Evolutionary conservation across 192 early-diverging fungal genomes (phyloP), one percentile per base, ranked within the genome.

Genomic region (Podila minutissima): DNA sequence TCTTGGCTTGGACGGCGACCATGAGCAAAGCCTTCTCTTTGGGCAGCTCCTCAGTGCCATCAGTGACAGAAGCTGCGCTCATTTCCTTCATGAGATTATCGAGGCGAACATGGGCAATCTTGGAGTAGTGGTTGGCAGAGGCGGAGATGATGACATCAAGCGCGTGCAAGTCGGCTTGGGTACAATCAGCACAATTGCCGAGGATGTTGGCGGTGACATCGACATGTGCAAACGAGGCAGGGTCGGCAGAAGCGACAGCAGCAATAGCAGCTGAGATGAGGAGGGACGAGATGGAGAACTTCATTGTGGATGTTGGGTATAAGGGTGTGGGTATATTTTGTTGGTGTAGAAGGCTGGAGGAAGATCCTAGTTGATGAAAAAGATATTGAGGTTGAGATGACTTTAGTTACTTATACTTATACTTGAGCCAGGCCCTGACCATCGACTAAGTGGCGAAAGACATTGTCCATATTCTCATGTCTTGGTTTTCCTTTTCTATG

Each of bases 251-350:
- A 17, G 68, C 63, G 58, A 70, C 62, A 8, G 67, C 37, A 41
- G 74, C 67, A 38, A 69, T 38, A 19, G 67, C 67, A 26, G 41
- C 62, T 20, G 74, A 76, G 67, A 71, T 71, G 67, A 71, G 24
- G 24, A 78, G 31, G 57, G 57, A 55, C 26, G 59, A 71, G 22
- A 38, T n/a, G 33, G 48, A 20, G 64, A 78, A 53, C 64, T 67
- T 71, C 69, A 71, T 2, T 60, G 29, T 26, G 20, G 26, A 20
- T 37, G 22, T 70, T 29, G 59, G 28, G 59, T 19, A 33, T 10
- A 5, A 26, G 33, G 59, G 31, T 3, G 5, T 37, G 8, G 19
- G 17, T 32, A 19, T 19, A 33, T 17, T 0, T 20, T 19, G 17
- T 31, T 8, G 28, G 9, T 19, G 28, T 0, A 32, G 3, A 33